phyloP scores from a whole-genome alignment of 306 rosid species.

The Inga leiocalycina region DNA sequence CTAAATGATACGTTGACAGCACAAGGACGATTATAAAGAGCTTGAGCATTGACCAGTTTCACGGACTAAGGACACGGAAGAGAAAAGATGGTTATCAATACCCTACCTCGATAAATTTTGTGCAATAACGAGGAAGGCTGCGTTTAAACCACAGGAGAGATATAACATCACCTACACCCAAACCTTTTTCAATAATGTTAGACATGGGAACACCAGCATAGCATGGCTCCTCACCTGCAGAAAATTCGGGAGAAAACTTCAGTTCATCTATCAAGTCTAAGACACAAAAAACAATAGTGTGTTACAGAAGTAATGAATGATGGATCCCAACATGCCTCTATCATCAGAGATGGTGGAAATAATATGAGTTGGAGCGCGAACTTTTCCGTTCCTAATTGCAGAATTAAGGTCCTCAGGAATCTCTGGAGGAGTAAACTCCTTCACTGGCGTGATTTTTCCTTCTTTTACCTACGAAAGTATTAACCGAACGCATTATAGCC shows the following conservation, averaged over 20 bases:
- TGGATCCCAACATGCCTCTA: constrained; percentile 63
- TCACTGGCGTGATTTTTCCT: constrained; percentile 73
- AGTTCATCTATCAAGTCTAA: constrained; percentile 31
- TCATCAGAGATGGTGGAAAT: constrained; percentile 98
- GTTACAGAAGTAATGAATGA: constrained; percentile 7
- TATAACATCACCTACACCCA: constrained; percentile 94
- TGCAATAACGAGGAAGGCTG: constrained; percentile 96
- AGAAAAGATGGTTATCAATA: constrained; percentile 23
- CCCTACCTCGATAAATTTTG: constrained; percentile 90
- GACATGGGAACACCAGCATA: constrained; percentile 99
- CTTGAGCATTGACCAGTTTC: constrained; percentile 18
- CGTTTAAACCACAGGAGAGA: constrained; percentile 99
- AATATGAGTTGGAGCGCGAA: constrained; percentile 97
- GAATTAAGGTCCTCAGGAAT: constrained; percentile 91
- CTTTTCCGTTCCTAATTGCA: constrained; percentile 96
- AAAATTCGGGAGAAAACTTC: constrained; percentile 36
- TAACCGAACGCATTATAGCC: constrained; percentile 24
- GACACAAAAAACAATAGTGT: constrained; percentile 4
- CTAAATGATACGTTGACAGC: constrained; percentile 31
- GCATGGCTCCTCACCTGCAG: constrained; percentile 95
- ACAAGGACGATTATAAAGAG: constrained; percentile 12
- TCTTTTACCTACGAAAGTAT: constrained; percentile 57
- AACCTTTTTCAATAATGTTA: constrained; percentile 89
- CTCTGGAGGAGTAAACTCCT: constrained; percentile 91
- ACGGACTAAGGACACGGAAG: background rate